Evolutionary conservation across 495 filamentous ascomycete genomes (phyloP), one percentile per base, ranked within the genome.

Genomic region (Cercophora samala): DNA sequence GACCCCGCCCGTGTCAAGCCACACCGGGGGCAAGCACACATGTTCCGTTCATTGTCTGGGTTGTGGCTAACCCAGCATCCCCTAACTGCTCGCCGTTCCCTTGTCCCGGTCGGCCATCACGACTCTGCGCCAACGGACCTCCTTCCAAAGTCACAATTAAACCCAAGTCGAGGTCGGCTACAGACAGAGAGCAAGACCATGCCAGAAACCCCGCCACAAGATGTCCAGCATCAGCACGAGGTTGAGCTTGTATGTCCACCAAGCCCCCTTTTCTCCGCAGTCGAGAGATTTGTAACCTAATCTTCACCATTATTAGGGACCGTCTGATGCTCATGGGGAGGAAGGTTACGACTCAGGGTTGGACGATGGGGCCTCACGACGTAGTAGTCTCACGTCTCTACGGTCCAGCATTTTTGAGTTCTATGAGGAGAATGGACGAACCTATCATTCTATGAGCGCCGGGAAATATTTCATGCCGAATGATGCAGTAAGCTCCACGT

Each of bases 381-480:
- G 37, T 13, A 46, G 37, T 46, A 61, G 52, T 24, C 26, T 66
- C 11, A 32, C 60, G 1, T 80, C 77, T 8, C 62, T 82, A 23
- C 66, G 66, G 6, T 78, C 79, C 1, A 77, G 73, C 60, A 72
- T 81, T 25, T 65, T 74, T 26, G 69, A 73, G 29, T 77, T 78
- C 62, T 68, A 75, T 53, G 55, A 69, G 17, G 79, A 82, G 61
- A 77, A 82, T 66, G 80, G 79, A 3, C 70, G 80, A 32, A 76
- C 75, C 21, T 82, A 81, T 46, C 80, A 81, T 73, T 74, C 78
- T n/a, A 76, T 75, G 64, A 79, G 79, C 66, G 74, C 76, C 24
- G 78, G 76, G 24, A 76, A 24, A 9, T 24, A 46, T 4, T 46
- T 46, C 15, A 46, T 46, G 37, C 37, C 37, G 9, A 46, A 46